Evolutionary conservation across 805 yeast species (phyloP), one percentile per base, ranked within the genome.

Genomic region (Starmerella gropengiesseri): DNA sequence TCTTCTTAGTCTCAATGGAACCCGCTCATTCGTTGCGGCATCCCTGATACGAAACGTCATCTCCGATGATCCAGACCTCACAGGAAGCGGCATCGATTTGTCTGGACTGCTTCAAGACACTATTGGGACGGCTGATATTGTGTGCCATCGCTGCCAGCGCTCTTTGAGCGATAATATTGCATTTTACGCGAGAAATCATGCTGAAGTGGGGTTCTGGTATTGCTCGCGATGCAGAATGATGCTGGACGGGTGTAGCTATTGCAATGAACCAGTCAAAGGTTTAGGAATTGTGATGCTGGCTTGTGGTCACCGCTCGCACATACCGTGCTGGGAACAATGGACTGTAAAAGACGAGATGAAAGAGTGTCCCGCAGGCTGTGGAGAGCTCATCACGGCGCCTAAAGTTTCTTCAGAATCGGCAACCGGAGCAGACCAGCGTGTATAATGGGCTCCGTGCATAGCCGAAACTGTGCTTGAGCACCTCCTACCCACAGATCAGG

Each of bases 291-390:
- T 65, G 47, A 63, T 67, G 47, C 58, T 81, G 39, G 71, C 66
- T 20, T 89, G 97, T 65, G 96, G 95, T 0, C 97, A 89, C 60
- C 68, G 77, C 44, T 86, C 89, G 1, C 97, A 89, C 62, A 75
- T 75, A 55, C 78, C 77, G 3, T 89, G 97, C 64, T 64, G 85
- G 55, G 68, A 70, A 46, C 69, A 71, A 28, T 89, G 96, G 96
- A 78, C 73, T 29, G 67, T 65, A 13, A 29, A 3, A 5, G 52
- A 50, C 12, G 38, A 21, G 13, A 77, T 79, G 66, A 55, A 62
- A 3, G 83, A 75, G 43, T 87, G 97, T 57, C 96, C 96, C 1
- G 77, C 76, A 3, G 91, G 93, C 0, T 81, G 84, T 56, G 74
- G 73, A n/a, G 49, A 50, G 40, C 16, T 26, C 13, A 36, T 27